phyloP scores from a whole-genome alignment of 495 filamentous ascomycete genomes.

The Podospora tetraspora region DNA sequence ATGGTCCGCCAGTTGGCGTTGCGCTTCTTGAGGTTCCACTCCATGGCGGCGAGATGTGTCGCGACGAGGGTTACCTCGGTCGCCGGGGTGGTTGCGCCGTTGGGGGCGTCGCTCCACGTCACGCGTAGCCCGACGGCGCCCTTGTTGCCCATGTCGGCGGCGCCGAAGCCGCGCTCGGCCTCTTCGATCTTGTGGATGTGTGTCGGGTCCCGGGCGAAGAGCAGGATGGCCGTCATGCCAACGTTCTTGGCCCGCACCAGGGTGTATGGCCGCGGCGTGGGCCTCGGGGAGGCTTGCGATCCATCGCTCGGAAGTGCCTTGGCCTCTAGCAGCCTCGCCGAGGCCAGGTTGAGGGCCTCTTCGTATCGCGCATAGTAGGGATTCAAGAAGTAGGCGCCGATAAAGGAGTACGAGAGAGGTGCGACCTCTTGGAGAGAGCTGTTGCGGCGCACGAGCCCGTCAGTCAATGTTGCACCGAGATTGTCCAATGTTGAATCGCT shows the following conservation, averaged over 20 bases:
- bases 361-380: conserved; percentile 68
- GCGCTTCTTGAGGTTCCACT: conserved; percentile 60
- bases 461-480: not conserved
- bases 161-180: conserved; percentile 73
- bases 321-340: conserved; percentile 28
- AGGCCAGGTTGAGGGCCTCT: conserved; percentile 64
- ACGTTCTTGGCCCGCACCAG: conserved; percentile 58
- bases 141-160: conserved; percentile 89
- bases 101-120: conserved; percentile 33
- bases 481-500: not conserved
- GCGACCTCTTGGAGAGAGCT: conserved; percentile 85
- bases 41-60: conserved; percentile 86
- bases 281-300: not conserved
- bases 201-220: conserved; percentile 60
- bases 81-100: conserved; percentile 27
- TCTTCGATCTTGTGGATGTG: conserved; percentile 57
- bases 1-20: conserved; percentile 85
- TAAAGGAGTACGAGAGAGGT: conserved; percentile 74
- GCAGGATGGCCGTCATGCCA: conserved; percentile 83
- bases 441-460: conserved; percentile 1
- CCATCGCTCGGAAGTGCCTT: conserved; percentile 1
- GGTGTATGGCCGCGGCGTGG: conserved; percentile 35
- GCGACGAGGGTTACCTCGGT: conserved; percentile 75
- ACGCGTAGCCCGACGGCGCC: conserved; percentile 79
- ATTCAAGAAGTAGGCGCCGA: conserved; percentile 74